Percentiles rank a stretch among this genome's conserved stretches.
phyloP scores from a whole-genome alignment of 148 eudicot genomes.

The Cornus controversa region DNA sequence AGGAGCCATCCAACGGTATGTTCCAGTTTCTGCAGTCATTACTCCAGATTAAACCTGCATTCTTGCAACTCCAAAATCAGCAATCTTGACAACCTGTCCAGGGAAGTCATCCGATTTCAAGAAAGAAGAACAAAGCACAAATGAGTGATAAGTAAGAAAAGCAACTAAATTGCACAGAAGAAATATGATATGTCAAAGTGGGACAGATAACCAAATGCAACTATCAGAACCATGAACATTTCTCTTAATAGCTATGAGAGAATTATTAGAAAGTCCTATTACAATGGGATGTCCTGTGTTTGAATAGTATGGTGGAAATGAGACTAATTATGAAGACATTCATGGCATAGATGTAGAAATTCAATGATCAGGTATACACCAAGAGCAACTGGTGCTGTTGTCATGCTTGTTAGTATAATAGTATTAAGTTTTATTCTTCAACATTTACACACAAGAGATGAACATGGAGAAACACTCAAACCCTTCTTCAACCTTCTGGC shows the following conservation, averaged over 20 bases:
- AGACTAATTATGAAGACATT: background rate
- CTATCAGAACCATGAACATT: background rate
- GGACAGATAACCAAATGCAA: background rate
- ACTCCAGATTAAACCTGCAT: conserved; percentile 60
- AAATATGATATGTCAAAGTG: background rate
- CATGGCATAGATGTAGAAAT: background rate
- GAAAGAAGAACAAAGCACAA: conserved; percentile 6
- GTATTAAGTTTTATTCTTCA: background rate
- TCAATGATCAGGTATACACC: background rate
- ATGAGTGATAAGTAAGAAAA: background rate
- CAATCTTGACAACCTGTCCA: conserved; percentile 61
- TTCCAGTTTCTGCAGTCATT: conserved; percentile 82
- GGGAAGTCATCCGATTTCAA: background rate
- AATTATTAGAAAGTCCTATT: background rate
- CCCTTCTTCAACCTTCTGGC: background rate
- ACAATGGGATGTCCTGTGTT: background rate
- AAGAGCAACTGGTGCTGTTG: background rate
- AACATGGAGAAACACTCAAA: background rate
- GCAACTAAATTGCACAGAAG: background rate
- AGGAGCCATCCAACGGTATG: conserved; percentile 87
- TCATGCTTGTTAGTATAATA: background rate
- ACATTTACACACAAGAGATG: background rate
- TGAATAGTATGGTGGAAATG: background rate
- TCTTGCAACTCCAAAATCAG: conserved; percentile 80
- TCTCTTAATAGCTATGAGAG: background rate